Percentiles rank a stretch among this genome's conserved stretches.
These are phyloP conservation scores for Solanum clarkiae DNA, from an alignment of 257 asterid species.

Conservation along the genomic window DNA sequence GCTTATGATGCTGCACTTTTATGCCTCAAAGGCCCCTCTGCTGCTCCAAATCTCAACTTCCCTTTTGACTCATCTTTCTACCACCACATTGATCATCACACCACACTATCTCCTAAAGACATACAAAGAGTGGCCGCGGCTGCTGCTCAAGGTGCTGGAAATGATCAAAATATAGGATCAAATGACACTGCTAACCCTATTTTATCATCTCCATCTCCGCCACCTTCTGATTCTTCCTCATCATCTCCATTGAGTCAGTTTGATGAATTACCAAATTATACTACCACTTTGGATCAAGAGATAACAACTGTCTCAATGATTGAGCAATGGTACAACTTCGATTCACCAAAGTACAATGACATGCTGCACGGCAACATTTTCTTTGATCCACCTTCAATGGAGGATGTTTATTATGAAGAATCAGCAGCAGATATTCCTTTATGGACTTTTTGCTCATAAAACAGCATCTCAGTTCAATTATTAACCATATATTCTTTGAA, in stretches of 20 bases:
- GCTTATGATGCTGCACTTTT: slow-evolving; percentile 91
- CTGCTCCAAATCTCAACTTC: slow-evolving; percentile 61
- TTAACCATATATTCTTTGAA: background rate
- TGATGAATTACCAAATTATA: background rate
- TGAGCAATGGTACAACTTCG: slow-evolving; percentile 57
- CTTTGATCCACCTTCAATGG: slow-evolving; percentile 33
- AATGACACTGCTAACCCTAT: background rate
- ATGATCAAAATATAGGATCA: background rate
- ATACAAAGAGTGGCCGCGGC: slow-evolving; percentile 69
- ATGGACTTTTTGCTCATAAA: slow-evolving; percentile 59
- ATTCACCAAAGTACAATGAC: slow-evolving; percentile 58
- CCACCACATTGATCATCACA: background rate
- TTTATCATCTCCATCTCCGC: background rate
- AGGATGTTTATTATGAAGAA: slow-evolving; percentile 32
- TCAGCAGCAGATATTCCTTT: slow-evolving; percentile 37
- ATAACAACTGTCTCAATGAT: background rate
- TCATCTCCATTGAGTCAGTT: too few relatives aligned
- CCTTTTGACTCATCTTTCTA: slow-evolving; percentile 19
- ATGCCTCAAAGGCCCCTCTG: slow-evolving; percentile 60
- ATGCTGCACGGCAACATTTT: slow-evolving; percentile 40
- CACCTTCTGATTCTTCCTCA: slow-evolving; percentile 5
- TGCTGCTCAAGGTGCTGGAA: slow-evolving; percentile 4
- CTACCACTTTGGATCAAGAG: background rate
- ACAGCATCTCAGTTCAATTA: background rate
- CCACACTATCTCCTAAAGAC: slow-evolving; percentile 54